Evolutionary conservation across 768 basidiomycete species (phyloP).

Genomic region (Termitomyces sp.): DNA sequence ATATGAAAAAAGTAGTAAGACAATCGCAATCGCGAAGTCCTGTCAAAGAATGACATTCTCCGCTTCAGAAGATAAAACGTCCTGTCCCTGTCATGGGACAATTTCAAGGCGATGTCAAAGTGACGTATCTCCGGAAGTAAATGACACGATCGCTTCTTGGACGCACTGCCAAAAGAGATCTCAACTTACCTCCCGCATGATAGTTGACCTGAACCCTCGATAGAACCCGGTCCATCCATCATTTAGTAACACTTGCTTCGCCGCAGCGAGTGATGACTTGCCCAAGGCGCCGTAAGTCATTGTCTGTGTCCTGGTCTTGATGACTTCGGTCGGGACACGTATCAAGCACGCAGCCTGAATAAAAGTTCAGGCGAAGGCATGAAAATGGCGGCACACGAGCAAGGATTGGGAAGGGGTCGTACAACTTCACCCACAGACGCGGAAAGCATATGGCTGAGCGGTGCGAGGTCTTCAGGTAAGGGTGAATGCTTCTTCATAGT

Average conservation of each 20-base stretch:
- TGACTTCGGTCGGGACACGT: slow-evolving; percentile 93
- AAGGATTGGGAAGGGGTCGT: slow-evolving; percentile 21
- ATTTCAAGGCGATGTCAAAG: background rate
- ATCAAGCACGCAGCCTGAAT: slow-evolving; percentile 82
- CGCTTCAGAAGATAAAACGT: background rate
- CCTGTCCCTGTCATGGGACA: too few relatives aligned
- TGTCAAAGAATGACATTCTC: background rate
- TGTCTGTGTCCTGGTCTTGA: slow-evolving; percentile 92
- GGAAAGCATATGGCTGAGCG: slow-evolving; percentile 57
- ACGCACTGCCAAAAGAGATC: background rate
- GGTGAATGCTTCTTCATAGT: slow-evolving; percentile 78
- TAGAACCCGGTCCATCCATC: slow-evolving; percentile 83
- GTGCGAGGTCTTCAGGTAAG: slow-evolving; percentile 54
- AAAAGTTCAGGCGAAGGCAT: slow-evolving; percentile 4
- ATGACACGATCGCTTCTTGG: background rate
- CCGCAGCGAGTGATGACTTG: slow-evolving; percentile 59
- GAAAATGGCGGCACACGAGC: slow-evolving; percentile 16
- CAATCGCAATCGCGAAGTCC: background rate
- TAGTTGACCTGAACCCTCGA: slow-evolving; percentile 80
- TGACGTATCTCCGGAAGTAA: background rate
- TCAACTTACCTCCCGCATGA: slow-evolving; percentile 45
- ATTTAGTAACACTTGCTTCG: slow-evolving; percentile 50
- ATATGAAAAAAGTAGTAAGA: background rate
- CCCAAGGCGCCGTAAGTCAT: slow-evolving; percentile 63
- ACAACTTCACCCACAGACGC: slow-evolving; percentile 63